Evolutionary conservation across 2,329 filamentous ascomycete species (phyloP), one percentile per base, ranked within the genome.

Genomic region (Sporothrix sp.): DNA sequence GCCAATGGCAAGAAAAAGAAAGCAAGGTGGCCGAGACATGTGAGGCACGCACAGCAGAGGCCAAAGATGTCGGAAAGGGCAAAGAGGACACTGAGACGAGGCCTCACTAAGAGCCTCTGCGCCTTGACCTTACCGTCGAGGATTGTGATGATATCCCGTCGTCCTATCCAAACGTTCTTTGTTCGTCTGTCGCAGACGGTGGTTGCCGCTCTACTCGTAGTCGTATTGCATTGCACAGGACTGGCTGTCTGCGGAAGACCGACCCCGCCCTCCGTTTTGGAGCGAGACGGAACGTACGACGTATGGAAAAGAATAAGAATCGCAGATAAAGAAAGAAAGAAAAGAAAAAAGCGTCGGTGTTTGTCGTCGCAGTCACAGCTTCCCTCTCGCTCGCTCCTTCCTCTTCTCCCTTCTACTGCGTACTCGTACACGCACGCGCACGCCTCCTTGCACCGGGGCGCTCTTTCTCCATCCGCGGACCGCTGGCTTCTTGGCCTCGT

Each of bases 381-480:
- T 46, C 44, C 44, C 14, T 20, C 37, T 37, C 27, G 16, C 20
- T 46, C 21, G 4, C n/a, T 37, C 27, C 16, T 33, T 30, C 30
- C 32, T 33, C 27, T 33, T 13, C 42, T 35, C 42, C 7, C 30
- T 25, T 16, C 8, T 20, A 25, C 30, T 36, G 16, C 23, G n/a
- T 30, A 30, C 27, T 32, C 32, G 8, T 43, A 36, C 20, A n/a
- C 21, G 7, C 32, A 21, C 36, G 25, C 25, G 36, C 35, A 33
- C 46, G 40, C 46, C 46, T 40, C 36, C 46, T 39, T 40, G 27
- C 46, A 36, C 46, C 35, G 46, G 36, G 36, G 18, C 48, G 39
- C 25, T 21, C 32, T 32, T 35, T 36, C 25, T 43, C 28, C 18
- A 45, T 33, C 42, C 28, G 18, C 42, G 27, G 27, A 8, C 18